These are phyloP conservation scores for Penicillium subrubescens DNA, from an alignment of 495 filamentous ascomycete genomes.

Conservation along the genomic window DNA sequence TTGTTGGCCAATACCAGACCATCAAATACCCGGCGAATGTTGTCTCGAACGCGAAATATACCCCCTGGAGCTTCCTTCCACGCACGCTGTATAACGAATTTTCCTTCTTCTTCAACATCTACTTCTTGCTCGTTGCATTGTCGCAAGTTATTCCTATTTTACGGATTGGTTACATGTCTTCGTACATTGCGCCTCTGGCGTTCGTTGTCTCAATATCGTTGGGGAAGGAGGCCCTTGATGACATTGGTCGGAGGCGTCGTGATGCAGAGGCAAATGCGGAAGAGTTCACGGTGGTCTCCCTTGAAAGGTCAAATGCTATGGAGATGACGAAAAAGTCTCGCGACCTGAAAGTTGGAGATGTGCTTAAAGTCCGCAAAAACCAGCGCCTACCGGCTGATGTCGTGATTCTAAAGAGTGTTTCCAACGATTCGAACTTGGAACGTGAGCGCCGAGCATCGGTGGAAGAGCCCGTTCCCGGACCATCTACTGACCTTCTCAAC, in stretches of 20 bases:
- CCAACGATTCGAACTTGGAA: conserved; percentile 55
- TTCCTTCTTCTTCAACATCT: conserved; percentile 99
- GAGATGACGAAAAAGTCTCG: conserved; percentile 78
- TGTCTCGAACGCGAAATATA: conserved; percentile 97
- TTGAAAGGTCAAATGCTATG: conserved; percentile 45
- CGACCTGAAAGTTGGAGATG: conserved; percentile 94
- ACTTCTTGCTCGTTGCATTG: conserved; percentile 92
- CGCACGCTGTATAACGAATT: conserved; percentile 97
- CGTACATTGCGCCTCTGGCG: conserved; percentile 88
- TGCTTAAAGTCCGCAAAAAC: conserved; percentile 87
- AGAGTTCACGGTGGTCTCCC: conserved; percentile 75
- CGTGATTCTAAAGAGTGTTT: conserved; percentile 83
- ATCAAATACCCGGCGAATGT: conserved; percentile 65
- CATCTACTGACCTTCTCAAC: conserved; percentile 20
- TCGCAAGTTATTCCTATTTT: conserved; percentile 89
- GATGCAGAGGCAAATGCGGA: conserved; percentile 96
- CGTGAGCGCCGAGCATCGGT: conserved; percentile 26
- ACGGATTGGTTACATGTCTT: conserved; percentile 90
- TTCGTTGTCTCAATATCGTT: conserved; percentile 91
- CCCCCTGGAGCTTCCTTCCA: conserved; percentile 91
- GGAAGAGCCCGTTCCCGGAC: conserved; percentile 9
- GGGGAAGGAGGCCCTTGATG: conserved; percentile 94
- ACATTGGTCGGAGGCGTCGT: conserved; percentile 79
- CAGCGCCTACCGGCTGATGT: conserved; percentile 94
- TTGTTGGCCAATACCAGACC: conserved; percentile 45